Conservation (phyloP, 164 flowering plant species). For the Hamamelis virginiana region DNA sequence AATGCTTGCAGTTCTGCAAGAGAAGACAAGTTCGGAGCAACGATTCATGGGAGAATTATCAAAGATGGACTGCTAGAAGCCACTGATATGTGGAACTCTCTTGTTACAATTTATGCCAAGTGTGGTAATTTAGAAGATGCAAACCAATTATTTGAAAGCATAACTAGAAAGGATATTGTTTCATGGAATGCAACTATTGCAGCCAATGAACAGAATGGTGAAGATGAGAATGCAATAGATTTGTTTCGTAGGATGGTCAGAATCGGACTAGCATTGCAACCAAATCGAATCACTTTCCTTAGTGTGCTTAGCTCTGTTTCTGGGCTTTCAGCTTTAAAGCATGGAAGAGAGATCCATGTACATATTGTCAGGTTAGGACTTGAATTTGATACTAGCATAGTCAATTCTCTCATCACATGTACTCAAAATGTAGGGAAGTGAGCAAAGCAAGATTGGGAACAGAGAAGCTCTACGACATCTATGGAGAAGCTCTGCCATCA, state of each 20-base stretch:
- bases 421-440: slow-evolving; percentile 30
- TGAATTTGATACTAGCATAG: no score
- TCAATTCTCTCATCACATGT: slow-evolving; percentile 30
- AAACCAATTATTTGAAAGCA: no score
- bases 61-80: slow-evolving; percentile 21
- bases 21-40: slow-evolving; percentile 26
- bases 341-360: slow-evolving; percentile 33
- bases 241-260: slow-evolving; percentile 25
- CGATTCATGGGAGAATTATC: slow-evolving; percentile 29
- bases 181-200: slow-evolving; percentile 35
- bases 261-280: slow-evolving; percentile 11
- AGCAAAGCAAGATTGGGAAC: slow-evolving; percentile 17
- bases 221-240: slow-evolving; percentile 19
- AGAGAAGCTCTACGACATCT: no score
- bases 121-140: no score
- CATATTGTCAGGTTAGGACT: no score
- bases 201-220: slow-evolving; percentile 29
- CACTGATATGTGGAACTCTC: slow-evolving; percentile 29
- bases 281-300: no score
- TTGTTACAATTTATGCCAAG: slow-evolving; percentile 30
- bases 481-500: no score
- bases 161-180: no score
- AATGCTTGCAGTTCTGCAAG: no score
- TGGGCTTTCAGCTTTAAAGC: slow-evolving; percentile 20
- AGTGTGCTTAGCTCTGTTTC: slow-evolving; percentile 33